Evolutionary conservation across 768 basidiomycete species (phyloP).

Genomic region (Pisolithus microcarpus): DNA sequence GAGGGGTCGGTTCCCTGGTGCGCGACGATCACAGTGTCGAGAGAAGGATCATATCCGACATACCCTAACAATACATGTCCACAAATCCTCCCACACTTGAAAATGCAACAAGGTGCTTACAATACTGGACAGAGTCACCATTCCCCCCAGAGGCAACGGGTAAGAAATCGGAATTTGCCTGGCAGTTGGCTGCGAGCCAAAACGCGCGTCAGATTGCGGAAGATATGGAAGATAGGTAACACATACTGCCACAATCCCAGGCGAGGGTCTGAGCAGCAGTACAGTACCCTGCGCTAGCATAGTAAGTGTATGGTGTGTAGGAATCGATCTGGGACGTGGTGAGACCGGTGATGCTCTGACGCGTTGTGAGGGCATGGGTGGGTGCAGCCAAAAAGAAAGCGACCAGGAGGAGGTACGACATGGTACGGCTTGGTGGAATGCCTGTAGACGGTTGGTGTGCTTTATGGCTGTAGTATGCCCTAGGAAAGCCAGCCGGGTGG

Average conservation of each 20-base stretch:
- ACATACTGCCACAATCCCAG: constrained; percentile 53
- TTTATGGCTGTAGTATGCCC: too few species aligned
- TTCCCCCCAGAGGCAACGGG: constrained; percentile 45
- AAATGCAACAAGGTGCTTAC: constrained; percentile 16
- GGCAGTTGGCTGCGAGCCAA: constrained; percentile 34
- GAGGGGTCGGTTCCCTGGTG: constrained; percentile 31
- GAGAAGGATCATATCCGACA: constrained; percentile 43
- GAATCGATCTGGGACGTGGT: constrained; percentile 33
- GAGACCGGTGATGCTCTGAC: constrained; percentile 35
- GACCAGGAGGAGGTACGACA: neutral
- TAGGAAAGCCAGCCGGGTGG: too few species aligned
- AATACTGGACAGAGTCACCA: constrained; percentile 37
- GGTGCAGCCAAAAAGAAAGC: neutral
- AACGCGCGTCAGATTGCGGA: neutral
- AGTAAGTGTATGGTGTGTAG: constrained; percentile 44
- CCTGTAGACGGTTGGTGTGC: too few species aligned
- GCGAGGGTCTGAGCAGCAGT: constrained; percentile 32
- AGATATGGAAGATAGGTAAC: neutral
- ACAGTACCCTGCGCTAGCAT: constrained; percentile 48
- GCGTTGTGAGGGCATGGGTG: constrained; percentile 15
- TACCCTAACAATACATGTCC: constrained; percentile 32
- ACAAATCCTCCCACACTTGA: neutral
- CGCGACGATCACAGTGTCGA: constrained; percentile 30
- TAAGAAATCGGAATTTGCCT: constrained; percentile 39
- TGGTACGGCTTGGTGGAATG: neutral